Percentiles rank a stretch among this genome's conserved stretches.
Conservation (phyloP, 495 filamentous ascomycete species). For the Tuber calosporum region DNA sequence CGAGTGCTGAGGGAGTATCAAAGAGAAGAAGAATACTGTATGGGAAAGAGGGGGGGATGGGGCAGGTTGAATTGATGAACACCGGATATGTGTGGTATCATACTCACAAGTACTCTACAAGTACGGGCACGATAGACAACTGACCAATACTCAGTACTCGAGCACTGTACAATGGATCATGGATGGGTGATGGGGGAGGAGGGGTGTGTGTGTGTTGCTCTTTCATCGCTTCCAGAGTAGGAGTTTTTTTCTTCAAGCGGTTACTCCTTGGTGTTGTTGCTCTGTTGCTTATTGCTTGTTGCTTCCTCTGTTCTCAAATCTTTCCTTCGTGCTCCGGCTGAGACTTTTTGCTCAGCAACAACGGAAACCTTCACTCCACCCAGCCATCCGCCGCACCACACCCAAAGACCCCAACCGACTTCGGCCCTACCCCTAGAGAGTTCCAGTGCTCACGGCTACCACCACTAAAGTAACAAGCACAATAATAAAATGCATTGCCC, state of each 20-base stretch:
- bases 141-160: too few relatives aligned
- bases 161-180: background rate
- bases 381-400: slow-evolving; percentile 19
- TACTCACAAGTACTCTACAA: too few relatives aligned
- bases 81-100: background rate
- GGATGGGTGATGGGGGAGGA: background rate
- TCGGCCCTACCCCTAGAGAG: slow-evolving; percentile 40
- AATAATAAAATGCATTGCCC: slow-evolving; percentile 41
- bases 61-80: background rate
- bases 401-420: slow-evolving; percentile 39
- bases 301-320: background rate
- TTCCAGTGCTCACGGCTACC: slow-evolving; percentile 41
- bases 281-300: too few relatives aligned
- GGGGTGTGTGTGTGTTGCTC: background rate
- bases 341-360: slow-evolving; percentile 33
- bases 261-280: slow-evolving; percentile 1
- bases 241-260: slow-evolving; percentile 1
- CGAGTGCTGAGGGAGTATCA: background rate
- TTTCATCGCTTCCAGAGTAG: background rate
- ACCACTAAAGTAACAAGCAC: slow-evolving; percentile 42
- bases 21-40: background rate
- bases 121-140: background rate
- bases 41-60: background rate
- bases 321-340: slow-evolving; percentile 20
- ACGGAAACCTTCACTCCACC: slow-evolving; percentile 35